Evolutionary conservation across 2,329 filamentous ascomycete species (phyloP), one percentile per base, ranked within the genome.

Genomic region (Neophaeococcomyces mojaviensis): DNA sequence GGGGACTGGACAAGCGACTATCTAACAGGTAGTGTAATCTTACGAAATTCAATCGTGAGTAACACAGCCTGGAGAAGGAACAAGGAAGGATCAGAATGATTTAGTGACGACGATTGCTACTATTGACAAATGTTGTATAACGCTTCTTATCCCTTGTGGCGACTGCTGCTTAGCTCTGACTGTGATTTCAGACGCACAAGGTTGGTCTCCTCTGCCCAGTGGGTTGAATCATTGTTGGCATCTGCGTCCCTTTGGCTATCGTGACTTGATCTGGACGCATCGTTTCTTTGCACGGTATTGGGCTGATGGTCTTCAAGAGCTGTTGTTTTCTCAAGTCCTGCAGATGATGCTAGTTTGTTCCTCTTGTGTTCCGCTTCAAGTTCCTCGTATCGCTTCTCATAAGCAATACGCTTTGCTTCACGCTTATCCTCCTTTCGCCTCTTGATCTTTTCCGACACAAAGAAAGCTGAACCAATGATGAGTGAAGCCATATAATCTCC

Each of bases 401-500:
- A 48, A 4, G 35, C 45, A 9, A 35, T 32, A 10, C 31, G 35
- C 38, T 50, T 50, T 30, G 39, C 46, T 36, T 52, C 49, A 24
- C 34, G 32, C 47, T 50, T 47, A 12, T 28, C 33, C 15, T 49
- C 35, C 31, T 48, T 47, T 22, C 42, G 46, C n/a, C 45, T 40
- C 16, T 52, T 40, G 20, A 52, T 33, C 38, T 46, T 43, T 12
- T 44, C 16, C 32, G 32, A 24, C 20, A 50, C 22, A 16, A 46
- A 31, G 7, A 47, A 13, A 12, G 26, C 39, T n/a, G 44, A 44
- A n/a, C 31, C 48, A 32, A 52, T 62, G 35, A 72, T 59, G 56
- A 64, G 65, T 19, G 63, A 62, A 65, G 52, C 47, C 52, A 58
- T 58, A 33, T 19, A 37, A 20, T 6, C 20, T 16, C 13, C 16